These are phyloP conservation scores for Suzukiozyma palmioleophila DNA, from an alignment of 1,139 yeast genomes.

Conservation along the genomic window DNA sequence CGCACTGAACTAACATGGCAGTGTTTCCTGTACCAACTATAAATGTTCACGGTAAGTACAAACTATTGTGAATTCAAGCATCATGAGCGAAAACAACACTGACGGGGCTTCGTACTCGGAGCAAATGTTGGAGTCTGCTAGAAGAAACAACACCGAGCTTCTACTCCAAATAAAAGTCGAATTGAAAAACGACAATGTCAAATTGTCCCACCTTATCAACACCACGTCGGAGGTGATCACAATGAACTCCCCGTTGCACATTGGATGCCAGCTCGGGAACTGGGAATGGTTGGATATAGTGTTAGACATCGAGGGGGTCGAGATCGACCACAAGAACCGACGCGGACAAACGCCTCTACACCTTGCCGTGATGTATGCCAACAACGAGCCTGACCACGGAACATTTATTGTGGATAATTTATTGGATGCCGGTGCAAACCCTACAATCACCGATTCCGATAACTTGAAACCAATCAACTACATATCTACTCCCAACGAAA, in stretches of 20 bases:
- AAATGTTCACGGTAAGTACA: too few species aligned
- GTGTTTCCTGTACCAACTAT: too few species aligned
- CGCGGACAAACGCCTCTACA: slow-evolving; percentile 91
- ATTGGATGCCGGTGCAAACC: slow-evolving; percentile 91
- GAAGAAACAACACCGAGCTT: slow-evolving; percentile 83
- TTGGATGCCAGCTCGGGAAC: slow-evolving; percentile 77
- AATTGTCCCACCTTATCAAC: slow-evolving; percentile 62
- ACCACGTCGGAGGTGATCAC: slow-evolving; percentile 65
- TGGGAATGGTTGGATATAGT: slow-evolving; percentile 82
- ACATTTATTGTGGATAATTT: slow-evolving; percentile 72
- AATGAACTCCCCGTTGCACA: slow-evolving; percentile 79
- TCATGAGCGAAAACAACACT: neutral
- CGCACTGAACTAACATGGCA: too few species aligned
- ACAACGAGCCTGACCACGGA: slow-evolving; percentile 83
- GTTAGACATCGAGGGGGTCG: slow-evolving; percentile 87
- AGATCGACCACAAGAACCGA: slow-evolving; percentile 74
- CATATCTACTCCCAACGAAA: slow-evolving; percentile 47
- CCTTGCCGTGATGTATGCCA: slow-evolving; percentile 71
- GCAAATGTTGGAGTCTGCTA: slow-evolving; percentile 80
- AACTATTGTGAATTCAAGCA: too few species aligned
- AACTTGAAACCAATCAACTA: slow-evolving; percentile 72
- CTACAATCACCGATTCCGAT: slow-evolving; percentile 39
- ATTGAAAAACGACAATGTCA: slow-evolving; percentile 38
- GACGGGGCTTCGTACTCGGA: slow-evolving; percentile 76
- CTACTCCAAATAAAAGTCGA: slow-evolving; percentile 52